Evolutionary conservation across 257 asterid genomes (phyloP), one percentile per base, ranked within the genome.

Genomic region (Forsythia viridissima): DNA sequence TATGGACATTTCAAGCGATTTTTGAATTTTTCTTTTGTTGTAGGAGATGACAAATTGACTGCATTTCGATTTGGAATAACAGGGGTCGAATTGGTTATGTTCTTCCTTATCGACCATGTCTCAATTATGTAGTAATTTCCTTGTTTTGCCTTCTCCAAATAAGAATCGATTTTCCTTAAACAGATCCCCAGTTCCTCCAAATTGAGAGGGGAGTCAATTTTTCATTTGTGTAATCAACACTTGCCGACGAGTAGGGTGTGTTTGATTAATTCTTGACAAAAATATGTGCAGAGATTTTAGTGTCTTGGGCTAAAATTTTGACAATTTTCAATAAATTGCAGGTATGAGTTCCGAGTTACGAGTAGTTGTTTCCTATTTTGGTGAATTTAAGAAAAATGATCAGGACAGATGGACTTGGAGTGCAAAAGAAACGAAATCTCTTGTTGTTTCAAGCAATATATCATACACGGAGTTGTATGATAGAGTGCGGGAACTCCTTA

Each of bases 361-460:
- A 9, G 9, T 24, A 63, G 69, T 63, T 8, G 15, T 63, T 63
- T 63, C 69, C 37, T 63, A 63, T 63, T 63, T 63, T 63, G 69
- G 69, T 24, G 69, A 63, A 63, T 63, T 63, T 21, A 24, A 63
- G 38, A 63, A 21, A 24, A 63, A 9, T 63, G 69, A 63, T 63
- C 69, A 63, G 21, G 38, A 24, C 3, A 6, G 13, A 24, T 63
- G 69, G 69, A 8, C 37, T 63, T 63, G 69, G 39, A 63, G 69
- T 63, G 69, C 39, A 24, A 63, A 63, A 63, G 69, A 63, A 63
- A 63, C 69, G 38, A 63, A 24, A 8, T 63, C 69, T 63, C 69
- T 63, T 63, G 6, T 63, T 63, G 69, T 63, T 24, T 63, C 69
- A 8, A 63, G 69, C 9, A 63, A 24, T 24, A 63, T 63, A 24